phyloP scores from a whole-genome alignment of 371 early-diverging fungal genomes.

The Mucor saturninus region DNA sequence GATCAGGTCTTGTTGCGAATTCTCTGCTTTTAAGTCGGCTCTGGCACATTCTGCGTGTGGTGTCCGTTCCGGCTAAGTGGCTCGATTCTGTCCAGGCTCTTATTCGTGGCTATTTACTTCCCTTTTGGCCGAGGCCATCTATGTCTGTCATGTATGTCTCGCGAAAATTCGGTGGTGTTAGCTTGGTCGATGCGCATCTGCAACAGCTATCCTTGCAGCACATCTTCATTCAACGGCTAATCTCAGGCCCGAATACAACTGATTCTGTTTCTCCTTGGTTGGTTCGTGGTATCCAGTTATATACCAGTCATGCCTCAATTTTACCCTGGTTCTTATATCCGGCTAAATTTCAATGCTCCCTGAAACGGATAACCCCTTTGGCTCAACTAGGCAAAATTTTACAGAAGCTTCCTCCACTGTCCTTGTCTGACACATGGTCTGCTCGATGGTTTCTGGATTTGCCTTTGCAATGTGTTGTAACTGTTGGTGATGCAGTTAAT shows the following conservation, averaged over 20 bases:
- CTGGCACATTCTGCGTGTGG: slow-evolving; percentile 14
- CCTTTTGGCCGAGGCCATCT: slow-evolving; percentile 3
- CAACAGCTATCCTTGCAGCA: slow-evolving; percentile 6
- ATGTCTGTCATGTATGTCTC: neutral
- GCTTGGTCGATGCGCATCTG: neutral
- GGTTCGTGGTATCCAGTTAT: neutral
- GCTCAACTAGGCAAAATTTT: too few relatives aligned
- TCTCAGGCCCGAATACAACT: neutral
- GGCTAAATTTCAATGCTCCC: neutral
- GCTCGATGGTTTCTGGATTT: too few relatives aligned
- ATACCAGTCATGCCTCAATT: neutral
- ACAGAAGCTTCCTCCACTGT: neutral
- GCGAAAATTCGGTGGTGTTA: slow-evolving; percentile 6
- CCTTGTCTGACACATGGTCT: too few relatives aligned
- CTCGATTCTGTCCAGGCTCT: neutral
- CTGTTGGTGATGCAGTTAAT: too few relatives aligned
- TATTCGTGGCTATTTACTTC: neutral
- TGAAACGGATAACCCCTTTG: too few relatives aligned
- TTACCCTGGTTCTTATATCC: slow-evolving; percentile 4
- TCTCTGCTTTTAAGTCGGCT: slow-evolving; percentile 13
- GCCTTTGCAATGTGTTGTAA: too few relatives aligned
- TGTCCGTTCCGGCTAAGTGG: slow-evolving; percentile 1
- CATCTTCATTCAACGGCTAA: neutral
- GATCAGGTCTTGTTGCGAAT: slow-evolving; percentile 15
- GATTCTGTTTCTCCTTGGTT: slow-evolving; percentile 4